Evolutionary conservation across 176 grass and related monocot species (phyloP).

Genomic region (Dactylis glomerata): DNA sequence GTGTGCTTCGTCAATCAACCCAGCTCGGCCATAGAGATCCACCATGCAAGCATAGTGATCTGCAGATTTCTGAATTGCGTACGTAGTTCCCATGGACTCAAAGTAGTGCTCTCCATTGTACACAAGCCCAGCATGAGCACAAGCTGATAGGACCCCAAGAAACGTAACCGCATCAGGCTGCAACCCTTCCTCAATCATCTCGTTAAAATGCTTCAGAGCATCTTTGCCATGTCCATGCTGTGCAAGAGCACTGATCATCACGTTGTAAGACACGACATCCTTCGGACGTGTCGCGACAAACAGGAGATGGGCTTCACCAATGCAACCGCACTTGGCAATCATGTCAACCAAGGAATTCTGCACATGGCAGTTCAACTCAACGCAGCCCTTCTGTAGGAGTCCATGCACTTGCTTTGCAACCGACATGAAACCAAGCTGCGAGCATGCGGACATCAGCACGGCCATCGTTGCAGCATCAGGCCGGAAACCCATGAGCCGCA

Average conservation of each 20-base stretch:
- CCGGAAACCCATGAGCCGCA: slow-evolving; percentile 26
- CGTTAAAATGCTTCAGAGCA: slow-evolving; percentile 41
- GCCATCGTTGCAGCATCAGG: slow-evolving; percentile 51
- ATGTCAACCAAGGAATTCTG: slow-evolving; percentile 53
- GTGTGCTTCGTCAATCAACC: slow-evolving; percentile 48
- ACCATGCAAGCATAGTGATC: slow-evolving; percentile 76
- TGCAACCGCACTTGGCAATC: slow-evolving; percentile 55
- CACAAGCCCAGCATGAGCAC: slow-evolving; percentile 56
- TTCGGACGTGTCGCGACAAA: slow-evolving; percentile 36
- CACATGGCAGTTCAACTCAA: slow-evolving; percentile 58
- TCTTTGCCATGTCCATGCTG: slow-evolving; percentile 50
- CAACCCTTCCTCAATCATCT: slow-evolving; percentile 40
- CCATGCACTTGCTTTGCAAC: slow-evolving; percentile 61
- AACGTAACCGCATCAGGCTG: slow-evolving; percentile 52
- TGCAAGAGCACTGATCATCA: slow-evolving; percentile 51
- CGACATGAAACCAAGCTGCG: slow-evolving; percentile 50
- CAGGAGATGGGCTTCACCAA: slow-evolving; percentile 39
- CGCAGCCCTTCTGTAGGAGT: slow-evolving; percentile 34
- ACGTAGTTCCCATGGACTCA: slow-evolving; percentile 45
- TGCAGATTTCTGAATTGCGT: slow-evolving; percentile 33
- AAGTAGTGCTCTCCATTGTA: slow-evolving; percentile 37
- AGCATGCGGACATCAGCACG: slow-evolving; percentile 53
- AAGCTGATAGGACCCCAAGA: slow-evolving; percentile 56
- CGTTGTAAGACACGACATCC: slow-evolving; percentile 67
- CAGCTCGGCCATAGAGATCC: slow-evolving; percentile 68